These are phyloP conservation scores for Delonix regia DNA, from an alignment of 306 rosid genomes.

Conservation along the genomic window DNA sequence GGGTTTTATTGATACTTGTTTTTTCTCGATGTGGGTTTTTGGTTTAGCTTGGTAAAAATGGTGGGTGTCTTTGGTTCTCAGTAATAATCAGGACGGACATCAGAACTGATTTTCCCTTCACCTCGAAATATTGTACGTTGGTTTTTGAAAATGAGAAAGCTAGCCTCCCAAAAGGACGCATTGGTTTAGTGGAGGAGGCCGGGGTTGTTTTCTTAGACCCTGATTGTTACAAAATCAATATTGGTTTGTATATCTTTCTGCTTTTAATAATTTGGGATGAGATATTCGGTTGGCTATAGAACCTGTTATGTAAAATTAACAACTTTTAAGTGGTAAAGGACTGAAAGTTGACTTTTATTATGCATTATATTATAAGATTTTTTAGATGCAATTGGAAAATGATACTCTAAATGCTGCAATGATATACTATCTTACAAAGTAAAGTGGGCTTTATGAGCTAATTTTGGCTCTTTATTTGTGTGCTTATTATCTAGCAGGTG, in stretches of 20 bases:
- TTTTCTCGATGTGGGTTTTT: slow-evolving; percentile 43
- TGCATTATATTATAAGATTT: neutral
- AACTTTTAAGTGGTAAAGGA: neutral
- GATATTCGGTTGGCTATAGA: slow-evolving; percentile 11
- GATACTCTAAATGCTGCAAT: slow-evolving; percentile 17
- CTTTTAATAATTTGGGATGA: neutral
- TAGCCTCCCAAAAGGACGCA: slow-evolving; percentile 6
- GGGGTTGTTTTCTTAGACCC: slow-evolving; percentile 13
- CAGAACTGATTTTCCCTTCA: neutral
- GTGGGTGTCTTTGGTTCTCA: slow-evolving; percentile 26
- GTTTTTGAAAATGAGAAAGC: slow-evolving; percentile 9
- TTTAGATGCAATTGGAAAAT: slow-evolving; percentile 1
- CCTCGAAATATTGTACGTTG: slow-evolving; percentile 12
- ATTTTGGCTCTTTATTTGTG: slow-evolving; percentile 7
- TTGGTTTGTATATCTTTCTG: slow-evolving; percentile 20
- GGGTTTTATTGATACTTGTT: slow-evolving; percentile 51
- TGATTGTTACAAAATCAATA: slow-evolving; percentile 22
- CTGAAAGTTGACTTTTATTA: slow-evolving; percentile 5
- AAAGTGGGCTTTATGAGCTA: slow-evolving; percentile 38
- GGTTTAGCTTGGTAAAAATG: slow-evolving; percentile 31
- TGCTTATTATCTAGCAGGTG: slow-evolving; percentile 43
- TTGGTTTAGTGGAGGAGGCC: slow-evolving; percentile 23
- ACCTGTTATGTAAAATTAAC: neutral
- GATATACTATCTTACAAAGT: slow-evolving; percentile 12
- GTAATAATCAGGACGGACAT: slow-evolving; percentile 12